Conservation (phyloP, 192 early-diverging fungal species). For the Podila epicladia region DNA sequence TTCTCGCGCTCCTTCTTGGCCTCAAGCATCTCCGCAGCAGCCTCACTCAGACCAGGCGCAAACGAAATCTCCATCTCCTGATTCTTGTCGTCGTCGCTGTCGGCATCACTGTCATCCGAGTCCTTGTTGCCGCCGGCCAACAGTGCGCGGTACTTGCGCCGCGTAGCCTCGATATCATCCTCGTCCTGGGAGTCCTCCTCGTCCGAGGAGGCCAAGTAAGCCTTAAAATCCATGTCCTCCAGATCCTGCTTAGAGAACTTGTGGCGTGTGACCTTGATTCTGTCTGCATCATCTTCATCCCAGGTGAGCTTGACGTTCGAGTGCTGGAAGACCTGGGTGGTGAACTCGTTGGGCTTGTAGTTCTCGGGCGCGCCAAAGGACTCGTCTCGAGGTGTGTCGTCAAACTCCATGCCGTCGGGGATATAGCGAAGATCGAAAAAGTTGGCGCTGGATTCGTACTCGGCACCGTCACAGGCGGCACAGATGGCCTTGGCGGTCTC, state of each 20-base stretch:
- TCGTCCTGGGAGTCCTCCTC: slow-evolving; percentile 72
- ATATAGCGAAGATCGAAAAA: slow-evolving; percentile 95
- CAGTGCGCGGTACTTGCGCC: slow-evolving; percentile 60
- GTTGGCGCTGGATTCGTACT: slow-evolving; percentile 91
- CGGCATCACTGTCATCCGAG: slow-evolving; percentile 51
- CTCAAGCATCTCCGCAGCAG: slow-evolving; percentile 62
- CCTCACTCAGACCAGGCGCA: slow-evolving; percentile 88
- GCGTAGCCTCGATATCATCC: slow-evolving; percentile 59
- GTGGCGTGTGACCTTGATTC: slow-evolving; percentile 79
- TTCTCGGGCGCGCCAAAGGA: slow-evolving; percentile 70
- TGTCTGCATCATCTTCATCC: slow-evolving; percentile 93
- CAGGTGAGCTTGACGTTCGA: slow-evolving; percentile 95
- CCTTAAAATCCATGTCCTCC: slow-evolving; percentile 91
- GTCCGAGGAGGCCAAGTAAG: slow-evolving; percentile 82
- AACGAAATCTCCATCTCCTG: slow-evolving; percentile 97
- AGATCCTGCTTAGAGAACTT: slow-evolving; percentile 91
- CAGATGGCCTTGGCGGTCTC: slow-evolving; percentile 85
- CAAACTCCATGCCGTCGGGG: slow-evolving; percentile 91
- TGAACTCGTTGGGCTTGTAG: slow-evolving; percentile 76
- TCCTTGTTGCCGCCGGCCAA: slow-evolving; percentile 41
- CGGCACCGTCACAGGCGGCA: slow-evolving; percentile 87
- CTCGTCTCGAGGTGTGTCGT: slow-evolving; percentile 71
- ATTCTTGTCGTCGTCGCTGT: slow-evolving; percentile 57
- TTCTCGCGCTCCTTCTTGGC: slow-evolving; percentile 62
- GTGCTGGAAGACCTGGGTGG: slow-evolving; percentile 87